A percentile compares a stretch with the other conserved stretches of the same genome.
Evolutionary conservation across 805 yeast species (phyloP).

Genomic region (Ogataea polymorpha): DNA sequence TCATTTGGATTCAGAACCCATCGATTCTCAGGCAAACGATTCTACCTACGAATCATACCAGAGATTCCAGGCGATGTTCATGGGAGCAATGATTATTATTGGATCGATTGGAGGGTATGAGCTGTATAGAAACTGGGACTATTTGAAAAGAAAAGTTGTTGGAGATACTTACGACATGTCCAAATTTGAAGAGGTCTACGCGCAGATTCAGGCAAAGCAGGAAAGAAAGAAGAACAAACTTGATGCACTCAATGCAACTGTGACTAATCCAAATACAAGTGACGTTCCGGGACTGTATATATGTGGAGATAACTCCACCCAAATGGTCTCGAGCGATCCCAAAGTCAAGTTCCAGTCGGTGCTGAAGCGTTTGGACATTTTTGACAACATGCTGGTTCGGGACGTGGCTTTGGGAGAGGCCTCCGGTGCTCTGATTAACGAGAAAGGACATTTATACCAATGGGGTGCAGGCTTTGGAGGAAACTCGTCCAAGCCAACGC

Average conservation of each 20-base stretch:
- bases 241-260: slow-evolving; percentile 19
- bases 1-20: neutral
- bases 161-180: slow-evolving; percentile 33
- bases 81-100: slow-evolving; percentile 41
- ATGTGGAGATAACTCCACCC: slow-evolving; percentile 55
- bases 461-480: slow-evolving; percentile 52
- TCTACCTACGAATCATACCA: slow-evolving; percentile 40
- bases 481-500: slow-evolving; percentile 30
- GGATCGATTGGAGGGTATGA: slow-evolving; percentile 42
- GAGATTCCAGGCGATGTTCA: slow-evolving; percentile 41
- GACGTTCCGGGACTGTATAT: slow-evolving; percentile 56
- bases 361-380: slow-evolving; percentile 60
- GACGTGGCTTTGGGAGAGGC: slow-evolving; percentile 52
- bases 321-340: slow-evolving; percentile 30
- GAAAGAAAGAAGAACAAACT: slow-evolving; percentile 18
- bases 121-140: slow-evolving; percentile 38
- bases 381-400: slow-evolving; percentile 57
- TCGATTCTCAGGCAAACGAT: slow-evolving; percentile 8
- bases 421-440: slow-evolving; percentile 57
- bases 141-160: slow-evolving; percentile 34
- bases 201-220: slow-evolving; percentile 26
- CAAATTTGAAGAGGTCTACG: slow-evolving; percentile 38
- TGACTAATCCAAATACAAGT: slow-evolving; percentile 37
- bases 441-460: slow-evolving; percentile 69
- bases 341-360: slow-evolving; percentile 37